phyloP scores from a whole-genome alignment of 23 red algal genomes.

The Agarophyton chilense region DNA sequence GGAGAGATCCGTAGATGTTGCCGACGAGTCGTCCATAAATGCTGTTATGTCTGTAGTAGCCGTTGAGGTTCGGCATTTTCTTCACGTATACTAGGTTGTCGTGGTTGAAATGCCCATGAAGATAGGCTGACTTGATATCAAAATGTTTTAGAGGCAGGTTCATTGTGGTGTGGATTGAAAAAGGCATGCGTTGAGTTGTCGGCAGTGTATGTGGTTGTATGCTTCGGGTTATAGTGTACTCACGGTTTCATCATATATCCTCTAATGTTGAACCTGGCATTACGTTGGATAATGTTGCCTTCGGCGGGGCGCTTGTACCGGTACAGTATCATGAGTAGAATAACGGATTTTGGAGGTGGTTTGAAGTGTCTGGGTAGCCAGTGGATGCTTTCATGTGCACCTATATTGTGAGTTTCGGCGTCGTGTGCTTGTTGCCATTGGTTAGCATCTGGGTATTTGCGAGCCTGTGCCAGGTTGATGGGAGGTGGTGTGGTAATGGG shows the following conservation, averaged over 20 bases:
- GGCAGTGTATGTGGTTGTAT: conserved; percentile 24
- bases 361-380: neutral
- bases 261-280: neutral
- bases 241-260: conserved; percentile 5
- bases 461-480: neutral
- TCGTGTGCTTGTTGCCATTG: neutral
- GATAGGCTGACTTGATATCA: conserved; percentile 12
- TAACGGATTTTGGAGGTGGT: neutral
- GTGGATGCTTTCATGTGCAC: neutral
- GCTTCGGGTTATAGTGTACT: neutral
- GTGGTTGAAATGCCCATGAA: neutral
- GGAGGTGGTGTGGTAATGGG: neutral
- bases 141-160: neutral
- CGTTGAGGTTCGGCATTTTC: neutral
- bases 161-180: neutral
- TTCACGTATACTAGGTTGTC: neutral
- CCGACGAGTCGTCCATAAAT: neutral
- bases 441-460: neutral
- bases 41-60: neutral
- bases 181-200: neutral
- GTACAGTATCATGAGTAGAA: neutral
- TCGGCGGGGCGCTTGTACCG: neutral
- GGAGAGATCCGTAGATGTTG: conserved; percentile 10
- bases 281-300: neutral
- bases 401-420: neutral